These are phyloP conservation scores for Lentinula edodes DNA, from an alignment of 768 basidiomycete genomes.

Conservation along the genomic window DNA sequence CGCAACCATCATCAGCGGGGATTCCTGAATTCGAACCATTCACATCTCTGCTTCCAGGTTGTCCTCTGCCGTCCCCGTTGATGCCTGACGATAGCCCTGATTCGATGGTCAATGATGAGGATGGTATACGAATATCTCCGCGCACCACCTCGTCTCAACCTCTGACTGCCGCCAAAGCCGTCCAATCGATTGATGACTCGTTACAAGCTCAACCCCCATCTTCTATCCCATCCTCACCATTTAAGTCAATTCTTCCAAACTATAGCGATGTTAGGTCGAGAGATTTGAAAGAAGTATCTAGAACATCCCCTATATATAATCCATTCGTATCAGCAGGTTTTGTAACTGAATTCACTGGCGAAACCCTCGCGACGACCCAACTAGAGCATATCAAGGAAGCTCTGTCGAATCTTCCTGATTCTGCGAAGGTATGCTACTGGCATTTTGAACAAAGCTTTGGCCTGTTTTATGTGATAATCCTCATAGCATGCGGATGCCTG, in stretches of 20 bases:
- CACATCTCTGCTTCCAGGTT: conserved; percentile 9
- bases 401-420: neutral
- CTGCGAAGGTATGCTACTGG: neutral
- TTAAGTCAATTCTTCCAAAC: neutral
- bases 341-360: conserved; percentile 36
- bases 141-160: neutral
- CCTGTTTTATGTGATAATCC: neutral
- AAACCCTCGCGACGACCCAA: conserved; percentile 10
- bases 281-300: neutral
- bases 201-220: neutral
- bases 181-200: neutral
- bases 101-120: neutral
- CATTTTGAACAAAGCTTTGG: no score
- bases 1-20: conserved; percentile 18
- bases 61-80: neutral
- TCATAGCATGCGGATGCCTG: neutral
- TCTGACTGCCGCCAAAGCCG: neutral
- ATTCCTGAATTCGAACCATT: neutral
- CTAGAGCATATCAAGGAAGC: neutral
- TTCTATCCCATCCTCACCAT: neutral
- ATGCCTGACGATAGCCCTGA: neutral
- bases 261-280: neutral
- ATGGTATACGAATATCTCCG: conserved; percentile 2
- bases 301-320: conserved; percentile 23
- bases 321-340: conserved; percentile 51